phyloP scores from a whole-genome alignment of 1,139 yeast genomes.

The Geotrichum aggregatum region DNA sequence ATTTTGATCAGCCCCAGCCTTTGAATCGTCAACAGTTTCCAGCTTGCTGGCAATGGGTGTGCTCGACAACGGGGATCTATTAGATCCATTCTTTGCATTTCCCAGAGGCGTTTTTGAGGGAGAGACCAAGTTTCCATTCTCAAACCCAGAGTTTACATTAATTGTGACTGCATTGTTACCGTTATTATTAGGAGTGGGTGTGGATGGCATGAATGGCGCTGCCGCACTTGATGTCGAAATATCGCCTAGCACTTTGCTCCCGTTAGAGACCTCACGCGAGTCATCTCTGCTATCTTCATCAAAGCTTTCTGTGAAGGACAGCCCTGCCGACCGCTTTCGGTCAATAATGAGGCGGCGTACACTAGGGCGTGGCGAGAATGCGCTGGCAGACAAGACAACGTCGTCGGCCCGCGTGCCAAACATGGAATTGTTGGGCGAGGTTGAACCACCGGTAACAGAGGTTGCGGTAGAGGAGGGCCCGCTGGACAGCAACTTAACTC shows the following conservation, averaged over 20 bases:
- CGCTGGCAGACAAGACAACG: slow-evolving; percentile 65
- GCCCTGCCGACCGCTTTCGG: slow-evolving; percentile 36
- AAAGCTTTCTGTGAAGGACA: slow-evolving; percentile 24
- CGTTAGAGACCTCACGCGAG: background rate
- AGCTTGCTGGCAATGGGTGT: slow-evolving; percentile 5
- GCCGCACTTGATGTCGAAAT: slow-evolving; percentile 1
- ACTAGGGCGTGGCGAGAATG: slow-evolving; percentile 61
- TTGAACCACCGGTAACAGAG: slow-evolving; percentile 3
- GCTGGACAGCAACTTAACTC: background rate
- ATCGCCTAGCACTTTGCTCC: slow-evolving; percentile 2
- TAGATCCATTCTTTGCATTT: background rate
- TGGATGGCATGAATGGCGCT: background rate
- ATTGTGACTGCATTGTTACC: too few species aligned
- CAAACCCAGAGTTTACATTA: background rate
- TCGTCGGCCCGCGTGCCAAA: slow-evolving; percentile 52
- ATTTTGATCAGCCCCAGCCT: background rate
- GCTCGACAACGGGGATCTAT: background rate
- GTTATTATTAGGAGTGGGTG: slow-evolving; percentile 2
- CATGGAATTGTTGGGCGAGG: slow-evolving; percentile 4
- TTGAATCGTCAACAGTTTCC: background rate
- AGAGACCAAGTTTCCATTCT: background rate
- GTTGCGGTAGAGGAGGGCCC: slow-evolving; percentile 15
- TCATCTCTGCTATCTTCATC: slow-evolving; percentile 5
- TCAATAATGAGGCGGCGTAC: slow-evolving; percentile 57
- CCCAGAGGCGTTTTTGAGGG: slow-evolving; percentile 3